phyloP scores from a whole-genome alignment of 2,329 filamentous ascomycete genomes.

The Trichophyton mentagrophytes region DNA sequence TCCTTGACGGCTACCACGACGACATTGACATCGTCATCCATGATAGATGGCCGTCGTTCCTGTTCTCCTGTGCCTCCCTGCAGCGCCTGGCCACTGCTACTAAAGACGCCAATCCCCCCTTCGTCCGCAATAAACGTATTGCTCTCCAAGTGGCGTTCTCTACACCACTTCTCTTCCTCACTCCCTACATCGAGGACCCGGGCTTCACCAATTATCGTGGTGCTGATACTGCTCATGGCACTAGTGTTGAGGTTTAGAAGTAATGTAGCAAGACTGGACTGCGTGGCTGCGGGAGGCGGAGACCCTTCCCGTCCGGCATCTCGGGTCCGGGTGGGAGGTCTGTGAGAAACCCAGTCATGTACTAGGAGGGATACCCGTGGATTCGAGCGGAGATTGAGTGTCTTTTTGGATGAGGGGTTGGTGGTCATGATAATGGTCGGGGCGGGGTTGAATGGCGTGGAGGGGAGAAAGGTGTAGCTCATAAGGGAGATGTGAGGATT shows the following conservation, averaged over 20 bases:
- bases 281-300: conserved; percentile 47
- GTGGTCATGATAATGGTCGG: conserved; percentile 95
- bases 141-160: conserved; percentile 72
- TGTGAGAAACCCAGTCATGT: conserved; percentile 93
- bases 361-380: conserved; percentile 86
- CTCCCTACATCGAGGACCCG: conserved; percentile 58
- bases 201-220: conserved; percentile 85
- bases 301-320: conserved; percentile 46
- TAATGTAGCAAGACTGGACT: conserved; percentile 66
- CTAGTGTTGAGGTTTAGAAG: conserved; percentile 85
- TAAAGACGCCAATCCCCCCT: conserved; percentile 32
- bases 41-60: conserved; percentile 44
- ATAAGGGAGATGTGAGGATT: conserved; percentile 88
- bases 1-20: conserved; percentile 75
- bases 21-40: conserved; percentile 63
- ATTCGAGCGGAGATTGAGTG: conserved; percentile 68
- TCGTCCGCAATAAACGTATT: conserved; percentile 62
- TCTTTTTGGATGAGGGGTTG: conserved; percentile 56
- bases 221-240: conserved; percentile 74
- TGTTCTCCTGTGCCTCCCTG: conserved; percentile 19
- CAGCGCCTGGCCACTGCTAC: conserved; percentile 11
- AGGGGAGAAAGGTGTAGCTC: conserved; percentile 96
- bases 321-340: conserved; percentile 59
- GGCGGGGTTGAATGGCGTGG: conserved; percentile 52
- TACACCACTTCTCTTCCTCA: conserved; percentile 75